These are phyloP conservation scores for Sporothrix phasma DNA, from an alignment of 2,329 filamentous ascomycete species.

Conservation along the genomic window DNA sequence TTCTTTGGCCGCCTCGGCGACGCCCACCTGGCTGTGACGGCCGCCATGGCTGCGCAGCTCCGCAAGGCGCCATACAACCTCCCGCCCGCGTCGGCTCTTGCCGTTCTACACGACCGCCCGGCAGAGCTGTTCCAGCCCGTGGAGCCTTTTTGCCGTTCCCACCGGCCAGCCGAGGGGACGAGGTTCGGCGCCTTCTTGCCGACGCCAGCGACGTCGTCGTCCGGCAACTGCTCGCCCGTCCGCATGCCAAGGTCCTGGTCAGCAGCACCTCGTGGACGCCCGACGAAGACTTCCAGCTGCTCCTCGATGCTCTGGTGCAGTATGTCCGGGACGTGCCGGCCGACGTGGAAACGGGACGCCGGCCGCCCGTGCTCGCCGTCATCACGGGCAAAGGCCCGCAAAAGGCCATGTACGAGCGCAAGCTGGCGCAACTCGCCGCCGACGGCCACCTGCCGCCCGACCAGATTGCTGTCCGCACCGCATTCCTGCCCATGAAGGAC, in stretches of 20 bases:
- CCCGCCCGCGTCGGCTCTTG: constrained; percentile 41
- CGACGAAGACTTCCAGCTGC: constrained; percentile 85
- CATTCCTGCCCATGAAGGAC: constrained; percentile 74
- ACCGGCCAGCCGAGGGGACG: background rate
- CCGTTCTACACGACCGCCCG: constrained; percentile 78
- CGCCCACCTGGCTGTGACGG: constrained; percentile 77
- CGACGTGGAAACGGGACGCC: constrained; percentile 17
- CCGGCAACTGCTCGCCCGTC: background rate
- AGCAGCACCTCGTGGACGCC: constrained; percentile 96
- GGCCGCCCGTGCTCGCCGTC: constrained; percentile 67
- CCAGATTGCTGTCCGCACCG: constrained; percentile 63
- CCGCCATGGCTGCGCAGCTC: constrained; percentile 75
- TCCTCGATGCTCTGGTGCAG: constrained; percentile 69
- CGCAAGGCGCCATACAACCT: constrained; percentile 53
- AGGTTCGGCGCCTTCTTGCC: constrained; percentile 12
- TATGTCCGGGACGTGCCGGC: constrained; percentile 36
- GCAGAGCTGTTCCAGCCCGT: constrained; percentile 72
- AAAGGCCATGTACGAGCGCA: constrained; percentile 61
- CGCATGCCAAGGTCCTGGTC: constrained; percentile 48
- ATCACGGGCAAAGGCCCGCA: constrained; percentile 93
- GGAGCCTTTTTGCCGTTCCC: constrained; percentile 12
- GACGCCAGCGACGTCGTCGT: background rate
- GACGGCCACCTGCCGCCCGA: constrained; percentile 58
- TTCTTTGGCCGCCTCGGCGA: constrained; percentile 57
- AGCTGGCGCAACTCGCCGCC: constrained; percentile 51